Base-by-base conservation (phyloP, 2,329 filamentous ascomycete genomes). In the Botrytis pseudocinerea region DNA sequence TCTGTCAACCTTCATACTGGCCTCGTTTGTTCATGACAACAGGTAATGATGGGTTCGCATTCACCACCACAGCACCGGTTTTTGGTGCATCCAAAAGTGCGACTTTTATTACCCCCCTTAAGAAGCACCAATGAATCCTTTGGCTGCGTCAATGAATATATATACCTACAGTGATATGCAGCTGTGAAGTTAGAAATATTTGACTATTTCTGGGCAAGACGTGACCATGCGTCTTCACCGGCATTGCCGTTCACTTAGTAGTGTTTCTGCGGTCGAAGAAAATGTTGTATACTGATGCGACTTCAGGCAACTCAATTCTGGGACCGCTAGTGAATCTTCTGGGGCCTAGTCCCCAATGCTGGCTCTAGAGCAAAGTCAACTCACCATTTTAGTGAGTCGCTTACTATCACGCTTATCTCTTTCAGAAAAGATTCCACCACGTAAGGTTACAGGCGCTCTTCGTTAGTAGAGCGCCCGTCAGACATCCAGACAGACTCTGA, bases 401-500 rank as follows among this genome's bases (percentile, higher is more conserved):
- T 86, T 86, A 86, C 85, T 87, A 87, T 87, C 85, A 84, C 85
- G 85, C 85, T 86, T 87, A 79, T 87, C 85, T 85, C 85, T 85
- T 87, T 87, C 85, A 86, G 85, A 86, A 85, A 85, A 82, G 82
- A 75, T 74, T 70, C 75, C 76, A 74, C 73, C 64, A 66, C 70
- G 12, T 20, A 60, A 32, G 62, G 32, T 51, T 25, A 40, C 71
- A 68, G 64, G 35, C 12, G 7, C 60, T 10, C 1, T 12, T 16
- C 48, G 12, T 14, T n/a, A 12, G 48, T 2, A 7, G 3, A 8
- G 10, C 20, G n/a, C n/a, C 65, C 46, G 73, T 66, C 76, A 69
- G 73, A 68, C 38, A 64, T 75, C 35, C 59, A 73, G 73, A 75
- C 70, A 63, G 54, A 73, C 51, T 73, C 73, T 57, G 66, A 38